Evolutionary conservation across 2,329 filamentous ascomycete species (phyloP).

Genomic region (Purpureocillium takamizusanense): DNA sequence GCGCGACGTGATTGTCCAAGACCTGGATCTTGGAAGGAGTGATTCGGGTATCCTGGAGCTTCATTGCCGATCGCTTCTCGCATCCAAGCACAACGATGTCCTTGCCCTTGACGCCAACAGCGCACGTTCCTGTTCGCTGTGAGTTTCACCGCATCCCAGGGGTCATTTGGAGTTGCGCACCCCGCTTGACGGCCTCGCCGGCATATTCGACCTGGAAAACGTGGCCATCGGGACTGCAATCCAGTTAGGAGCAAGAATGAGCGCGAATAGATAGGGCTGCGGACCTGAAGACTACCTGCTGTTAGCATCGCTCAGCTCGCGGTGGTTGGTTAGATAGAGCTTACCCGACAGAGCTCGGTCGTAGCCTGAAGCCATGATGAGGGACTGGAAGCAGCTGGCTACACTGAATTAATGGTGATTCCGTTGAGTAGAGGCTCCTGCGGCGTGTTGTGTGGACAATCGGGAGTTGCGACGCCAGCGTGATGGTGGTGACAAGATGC

Average conservation of each 20-base stretch:
- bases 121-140: constrained; percentile 68
- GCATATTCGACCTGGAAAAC: constrained; percentile 99
- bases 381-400: background rate
- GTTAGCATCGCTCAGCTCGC: background rate
- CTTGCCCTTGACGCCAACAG: constrained; percentile 90
- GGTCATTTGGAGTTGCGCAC: constrained; percentile 35
- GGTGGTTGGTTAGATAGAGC: constrained; percentile 22
- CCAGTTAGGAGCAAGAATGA: constrained; percentile 30
- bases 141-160: constrained; percentile 8
- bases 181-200: constrained; percentile 96
- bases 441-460: background rate
- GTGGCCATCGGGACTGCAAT: constrained; percentile 84
- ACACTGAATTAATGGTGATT: no score
- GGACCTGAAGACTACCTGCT: constrained; percentile 75
- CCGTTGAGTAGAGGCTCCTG: background rate
- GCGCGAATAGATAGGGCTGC: constrained; percentile 2
- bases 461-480: no score
- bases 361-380: constrained; percentile 80
- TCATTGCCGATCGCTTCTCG: constrained; percentile 98
- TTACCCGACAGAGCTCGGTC: constrained; percentile 98
- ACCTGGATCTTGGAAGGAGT: constrained; percentile 98
- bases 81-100: constrained; percentile 95
- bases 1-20: constrained; percentile 90
- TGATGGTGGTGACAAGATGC: no score
- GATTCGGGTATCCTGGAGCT: constrained; percentile 97